Percentiles rank a stretch among this genome's conserved stretches.
These are phyloP conservation scores for Acorus gramineus DNA, from an alignment of 106 monocot genomes.

Conservation along the genomic window DNA sequence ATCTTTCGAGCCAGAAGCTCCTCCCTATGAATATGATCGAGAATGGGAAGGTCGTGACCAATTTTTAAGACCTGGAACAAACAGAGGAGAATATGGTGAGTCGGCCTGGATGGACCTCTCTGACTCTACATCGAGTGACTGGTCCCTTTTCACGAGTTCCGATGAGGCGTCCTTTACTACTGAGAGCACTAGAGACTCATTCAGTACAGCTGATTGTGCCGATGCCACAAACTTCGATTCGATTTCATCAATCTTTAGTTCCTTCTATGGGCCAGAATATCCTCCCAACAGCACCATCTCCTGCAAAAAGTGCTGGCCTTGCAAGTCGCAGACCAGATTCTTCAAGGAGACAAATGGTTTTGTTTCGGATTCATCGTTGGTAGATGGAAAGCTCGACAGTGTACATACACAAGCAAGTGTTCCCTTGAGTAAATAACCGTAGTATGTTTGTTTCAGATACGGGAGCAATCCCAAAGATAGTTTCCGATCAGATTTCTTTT, in stretches of 20 bases:
- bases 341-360: slow-evolving; percentile 20
- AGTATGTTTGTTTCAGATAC: slow-evolving; percentile 5
- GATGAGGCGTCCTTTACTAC: slow-evolving; percentile 96
- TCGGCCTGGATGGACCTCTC: slow-evolving; percentile 44
- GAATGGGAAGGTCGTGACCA: neutral
- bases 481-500: slow-evolving; percentile 4
- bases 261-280: slow-evolving; percentile 37
- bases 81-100: slow-evolving; percentile 4
- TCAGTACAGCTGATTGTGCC: slow-evolving; percentile 60
- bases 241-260: slow-evolving; percentile 64
- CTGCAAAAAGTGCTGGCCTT: slow-evolving; percentile 24
- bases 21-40: neutral
- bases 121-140: slow-evolving; percentile 79
- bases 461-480: slow-evolving; percentile 19
- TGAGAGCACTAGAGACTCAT: slow-evolving; percentile 85
- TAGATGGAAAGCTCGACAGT: slow-evolving; percentile 1
- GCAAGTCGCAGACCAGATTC: slow-evolving; percentile 28
- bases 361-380: slow-evolving; percentile 26
- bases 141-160: slow-evolving; percentile 92
- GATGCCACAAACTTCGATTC: slow-evolving; percentile 45
- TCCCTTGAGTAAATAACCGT: neutral
- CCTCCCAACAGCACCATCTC: slow-evolving; percentile 23
- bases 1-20: neutral
- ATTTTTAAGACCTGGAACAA: neutral
- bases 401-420: slow-evolving; percentile 26